phyloP scores from a whole-genome alignment of 495 filamentous ascomycete species.

The Alectoria sarmentosa region DNA sequence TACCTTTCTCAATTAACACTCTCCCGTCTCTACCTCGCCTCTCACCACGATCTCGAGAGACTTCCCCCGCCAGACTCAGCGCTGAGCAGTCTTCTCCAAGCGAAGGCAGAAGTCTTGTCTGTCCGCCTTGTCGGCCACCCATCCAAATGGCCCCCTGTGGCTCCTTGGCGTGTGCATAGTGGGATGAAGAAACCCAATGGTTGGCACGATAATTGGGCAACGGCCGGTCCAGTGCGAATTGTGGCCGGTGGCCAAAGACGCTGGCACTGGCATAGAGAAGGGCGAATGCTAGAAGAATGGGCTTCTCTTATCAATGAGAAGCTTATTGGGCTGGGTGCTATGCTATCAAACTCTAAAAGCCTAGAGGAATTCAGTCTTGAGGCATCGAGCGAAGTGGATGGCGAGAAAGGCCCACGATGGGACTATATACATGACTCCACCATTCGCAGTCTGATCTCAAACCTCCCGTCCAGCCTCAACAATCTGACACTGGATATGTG shows the following conservation, averaged over 20 bases:
- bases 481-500: slow-evolving; percentile 8
- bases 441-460: neutral
- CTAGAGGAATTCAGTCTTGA: slow-evolving; percentile 7
- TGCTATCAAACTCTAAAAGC: neutral
- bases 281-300: neutral
- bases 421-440: neutral
- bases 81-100: slow-evolving; percentile 3
- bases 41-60: slow-evolving; percentile 11
- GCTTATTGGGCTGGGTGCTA: slow-evolving; percentile 1
- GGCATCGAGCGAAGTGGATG: slow-evolving; percentile 8
- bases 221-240: neutral
- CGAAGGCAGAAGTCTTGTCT: neutral
- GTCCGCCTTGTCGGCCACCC: slow-evolving; percentile 10
- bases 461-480: slow-evolving; percentile 3
- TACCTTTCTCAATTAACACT: slow-evolving; percentile 9
- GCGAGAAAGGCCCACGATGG: neutral
- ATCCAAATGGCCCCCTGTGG: neutral
- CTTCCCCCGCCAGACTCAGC: neutral
- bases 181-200: neutral
- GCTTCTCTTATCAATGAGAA: slow-evolving; percentile 1
- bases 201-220: neutral
- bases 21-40: slow-evolving; percentile 9
- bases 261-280: slow-evolving; percentile 4
- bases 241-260: neutral
- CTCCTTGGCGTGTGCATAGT: neutral